These are phyloP conservation scores for Xylaria grammica DNA, from an alignment of 495 filamentous ascomycete species.

Conservation along the genomic window DNA sequence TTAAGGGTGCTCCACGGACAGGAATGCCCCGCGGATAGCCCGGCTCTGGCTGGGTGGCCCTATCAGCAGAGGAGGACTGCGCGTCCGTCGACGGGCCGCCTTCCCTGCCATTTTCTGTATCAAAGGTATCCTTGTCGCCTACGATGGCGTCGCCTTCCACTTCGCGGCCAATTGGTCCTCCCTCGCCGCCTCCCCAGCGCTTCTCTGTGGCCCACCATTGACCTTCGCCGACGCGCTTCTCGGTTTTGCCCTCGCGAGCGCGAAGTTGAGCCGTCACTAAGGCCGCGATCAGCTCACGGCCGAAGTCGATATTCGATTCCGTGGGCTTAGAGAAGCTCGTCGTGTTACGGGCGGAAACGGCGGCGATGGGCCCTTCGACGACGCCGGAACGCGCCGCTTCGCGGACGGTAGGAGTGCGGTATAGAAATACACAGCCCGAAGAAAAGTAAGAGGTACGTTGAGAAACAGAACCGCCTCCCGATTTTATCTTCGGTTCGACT, in stretches of 20 bases:
- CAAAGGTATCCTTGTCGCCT: slow-evolving; percentile 48
- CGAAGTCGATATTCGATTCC: slow-evolving; percentile 68
- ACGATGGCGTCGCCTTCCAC: slow-evolving; percentile 49
- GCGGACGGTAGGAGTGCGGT: slow-evolving; percentile 69
- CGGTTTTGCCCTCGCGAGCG: slow-evolving; percentile 68
- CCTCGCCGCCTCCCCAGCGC: slow-evolving; percentile 77
- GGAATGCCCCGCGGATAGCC: slow-evolving; percentile 27
- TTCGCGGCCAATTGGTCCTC: slow-evolving; percentile 65
- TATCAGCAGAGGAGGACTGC: background rate
- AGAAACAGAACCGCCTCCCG: slow-evolving; percentile 44
- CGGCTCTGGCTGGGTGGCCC: slow-evolving; percentile 19
- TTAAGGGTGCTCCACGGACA: slow-evolving; percentile 50
- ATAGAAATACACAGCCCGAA: slow-evolving; percentile 62
- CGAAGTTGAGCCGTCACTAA: slow-evolving; percentile 84
- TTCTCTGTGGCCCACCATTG: slow-evolving; percentile 80
- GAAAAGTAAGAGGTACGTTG: slow-evolving; percentile 56
- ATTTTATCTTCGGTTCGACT: slow-evolving; percentile 42
- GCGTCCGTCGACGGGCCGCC: slow-evolving; percentile 5
- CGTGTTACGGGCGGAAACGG: slow-evolving; percentile 60
- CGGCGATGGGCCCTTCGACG: slow-evolving; percentile 78
- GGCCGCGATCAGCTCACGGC: slow-evolving; percentile 74
- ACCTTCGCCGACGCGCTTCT: slow-evolving; percentile 71
- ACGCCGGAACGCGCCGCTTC: slow-evolving; percentile 72
- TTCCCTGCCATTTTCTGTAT: slow-evolving; percentile 20
- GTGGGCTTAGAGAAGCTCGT: slow-evolving; percentile 49